Evolutionary conservation across 768 basidiomycete genomes (phyloP).

Genomic region (Lactifluus volemus): DNA sequence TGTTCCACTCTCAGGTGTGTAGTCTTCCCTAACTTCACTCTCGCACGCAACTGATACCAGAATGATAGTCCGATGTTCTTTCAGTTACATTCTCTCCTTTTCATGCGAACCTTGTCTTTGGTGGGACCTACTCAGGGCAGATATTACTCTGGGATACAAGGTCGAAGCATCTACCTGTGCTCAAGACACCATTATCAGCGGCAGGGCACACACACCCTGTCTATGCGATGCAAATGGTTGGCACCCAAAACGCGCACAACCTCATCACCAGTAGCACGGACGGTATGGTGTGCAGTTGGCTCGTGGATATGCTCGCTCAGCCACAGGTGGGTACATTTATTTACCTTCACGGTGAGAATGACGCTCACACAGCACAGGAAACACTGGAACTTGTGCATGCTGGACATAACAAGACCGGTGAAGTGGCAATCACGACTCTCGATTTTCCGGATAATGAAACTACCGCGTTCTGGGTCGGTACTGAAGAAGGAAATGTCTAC

Average conservation of each 20-base stretch:
- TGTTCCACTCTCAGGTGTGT: slow-evolving; percentile 94
- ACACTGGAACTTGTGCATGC: slow-evolving; percentile 82
- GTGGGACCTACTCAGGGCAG: slow-evolving; percentile 99
- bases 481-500: slow-evolving; percentile 96
- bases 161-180: slow-evolving; percentile 89
- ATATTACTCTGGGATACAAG: slow-evolving; percentile 98
- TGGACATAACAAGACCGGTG: slow-evolving; percentile 93
- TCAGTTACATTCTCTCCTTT: slow-evolving; percentile 97
- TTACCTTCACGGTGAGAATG: not conserved
- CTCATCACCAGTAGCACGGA: slow-evolving; percentile 95
- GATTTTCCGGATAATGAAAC: slow-evolving; percentile 97
- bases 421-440: slow-evolving; percentile 88
- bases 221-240: slow-evolving; percentile 97
- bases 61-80: slow-evolving; percentile 76
- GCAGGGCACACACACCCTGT: slow-evolving; percentile 98
- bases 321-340: slow-evolving; percentile 59
- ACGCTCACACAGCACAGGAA: slow-evolving; percentile 48
- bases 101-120: slow-evolving; percentile 94
- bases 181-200: slow-evolving; percentile 94
- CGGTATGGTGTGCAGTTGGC: slow-evolving; percentile 94
- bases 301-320: slow-evolving; percentile 97
- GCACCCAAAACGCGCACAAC: slow-evolving; percentile 98
- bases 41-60: slow-evolving; percentile 11
- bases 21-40: not conserved
- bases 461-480: slow-evolving; percentile 95